Conservation (phyloP, 2,329 filamentous ascomycete species). For the Fusarium illudens region DNA sequence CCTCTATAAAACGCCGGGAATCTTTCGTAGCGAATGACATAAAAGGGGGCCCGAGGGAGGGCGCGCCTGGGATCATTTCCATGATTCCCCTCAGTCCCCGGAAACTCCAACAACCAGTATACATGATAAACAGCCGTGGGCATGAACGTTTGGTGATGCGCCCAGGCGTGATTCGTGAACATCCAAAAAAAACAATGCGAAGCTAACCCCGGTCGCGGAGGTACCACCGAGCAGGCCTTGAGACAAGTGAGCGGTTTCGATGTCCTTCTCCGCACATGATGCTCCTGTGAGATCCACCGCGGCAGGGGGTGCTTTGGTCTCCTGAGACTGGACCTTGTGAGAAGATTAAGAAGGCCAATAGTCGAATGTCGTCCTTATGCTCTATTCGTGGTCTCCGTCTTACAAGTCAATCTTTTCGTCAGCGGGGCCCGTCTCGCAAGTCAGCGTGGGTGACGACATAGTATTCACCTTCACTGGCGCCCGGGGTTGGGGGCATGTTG, state of each 20-base stretch:
- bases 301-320: constrained; percentile 13
- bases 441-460: constrained; percentile 48
- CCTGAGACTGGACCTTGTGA: constrained; percentile 4
- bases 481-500: constrained; percentile 68
- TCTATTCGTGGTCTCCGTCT: constrained; percentile 52
- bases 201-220: constrained; percentile 18
- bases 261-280: constrained; percentile 13
- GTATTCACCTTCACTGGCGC: constrained; percentile 71
- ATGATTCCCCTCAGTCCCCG: neutral
- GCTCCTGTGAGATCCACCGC: constrained; percentile 11
- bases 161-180: constrained; percentile 20
- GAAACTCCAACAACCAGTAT: constrained; percentile 23
- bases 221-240: constrained; percentile 19
- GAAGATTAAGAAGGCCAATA: constrained; percentile 23
- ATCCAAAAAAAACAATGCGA: constrained; percentile 9
- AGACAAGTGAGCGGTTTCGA: constrained; percentile 27
- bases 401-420: constrained; percentile 41
- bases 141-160: constrained; percentile 12
- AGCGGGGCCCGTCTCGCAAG: constrained; percentile 44
- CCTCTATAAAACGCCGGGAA: constrained; percentile 38
- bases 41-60: constrained; percentile 8
- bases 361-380: constrained; percentile 4
- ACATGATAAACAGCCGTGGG: constrained; percentile 6
- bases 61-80: neutral
- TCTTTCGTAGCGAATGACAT: constrained; percentile 35